Evolutionary conservation across 2,329 filamentous ascomycete species (phyloP), one percentile per base, ranked within the genome.

Genomic region (Polytolypa hystricis): DNA sequence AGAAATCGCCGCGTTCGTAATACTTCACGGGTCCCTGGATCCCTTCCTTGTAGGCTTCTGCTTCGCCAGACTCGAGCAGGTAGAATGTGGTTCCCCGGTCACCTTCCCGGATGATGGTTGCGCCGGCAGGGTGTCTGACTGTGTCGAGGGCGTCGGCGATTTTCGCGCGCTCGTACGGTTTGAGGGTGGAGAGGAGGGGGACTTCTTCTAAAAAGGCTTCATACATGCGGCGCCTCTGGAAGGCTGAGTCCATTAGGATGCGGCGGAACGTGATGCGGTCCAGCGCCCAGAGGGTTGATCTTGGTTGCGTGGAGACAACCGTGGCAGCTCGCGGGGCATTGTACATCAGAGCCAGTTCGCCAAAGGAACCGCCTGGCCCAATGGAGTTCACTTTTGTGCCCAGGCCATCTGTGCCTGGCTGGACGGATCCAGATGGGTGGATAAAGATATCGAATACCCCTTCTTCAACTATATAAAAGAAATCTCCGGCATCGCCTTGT

Each of bases 341-440:
- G 67, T 98, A 96, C 91, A 98, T 96, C 52, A 98, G 71, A 9
- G 91, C 91, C 39, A 98, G 71, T 65, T 98, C 91, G 50, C 91
- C 91, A 60, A 98, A 98, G 3, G 86, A 94, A 42, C 87, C 87
- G 33, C 91, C 91, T 3, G 86, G 76, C 30, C 84, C 80, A 40
- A 93, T 93, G 25, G 72, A 78, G 49, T 77, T 78, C 18, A 96
- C 89, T 51, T 85, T 83, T 42, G 71, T 70, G 33, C 91, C 91
- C 64, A 95, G 71, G 8, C 89, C 91, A 31, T 87, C 78, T 3
- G 34, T 25, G 1, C 74, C 69, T 5, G 85, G 70, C 54, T 93
- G 83, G 37, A 93, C 70, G 27, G 76, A 67, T 42, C 91, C 89
- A 7, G 72, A 72, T 9, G 71, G 60, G 58, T 95, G 87, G 61